These are phyloP conservation scores for Leucocoprinus leucothites DNA, from an alignment of 768 basidiomycete genomes.

Conservation along the genomic window DNA sequence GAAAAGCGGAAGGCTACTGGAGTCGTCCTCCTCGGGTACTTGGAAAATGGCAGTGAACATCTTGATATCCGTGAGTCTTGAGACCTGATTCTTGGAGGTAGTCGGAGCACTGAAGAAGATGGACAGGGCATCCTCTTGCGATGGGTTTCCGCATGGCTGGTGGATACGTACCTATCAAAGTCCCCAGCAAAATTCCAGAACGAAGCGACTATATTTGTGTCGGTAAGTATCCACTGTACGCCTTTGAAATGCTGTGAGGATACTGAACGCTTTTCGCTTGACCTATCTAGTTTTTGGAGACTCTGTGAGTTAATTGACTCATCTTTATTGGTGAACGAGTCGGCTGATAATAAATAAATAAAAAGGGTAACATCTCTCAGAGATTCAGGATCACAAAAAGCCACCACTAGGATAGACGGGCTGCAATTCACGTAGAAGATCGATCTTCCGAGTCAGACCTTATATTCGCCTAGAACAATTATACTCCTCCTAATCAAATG, in stretches of 20 bases:
- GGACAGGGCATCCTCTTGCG: slow-evolving; percentile 41
- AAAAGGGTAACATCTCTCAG: slow-evolving; percentile 28
- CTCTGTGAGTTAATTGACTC: slow-evolving; percentile 34
- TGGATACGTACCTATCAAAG: slow-evolving; percentile 35
- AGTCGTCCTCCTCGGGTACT: slow-evolving; percentile 43
- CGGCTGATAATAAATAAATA: not conserved
- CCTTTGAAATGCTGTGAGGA: not conserved
- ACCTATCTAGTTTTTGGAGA: slow-evolving; percentile 41
- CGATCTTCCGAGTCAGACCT: too few relatives aligned
- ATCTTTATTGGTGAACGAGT: slow-evolving; percentile 10
- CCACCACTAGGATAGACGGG: not conserved
- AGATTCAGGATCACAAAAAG: slow-evolving; percentile 23
- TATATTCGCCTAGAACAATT: too few relatives aligned
- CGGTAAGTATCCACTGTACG: slow-evolving; percentile 27
- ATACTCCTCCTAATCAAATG: too few relatives aligned
- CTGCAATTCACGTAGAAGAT: too few relatives aligned
- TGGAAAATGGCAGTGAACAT: slow-evolving; percentile 40
- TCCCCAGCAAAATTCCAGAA: slow-evolving; percentile 31
- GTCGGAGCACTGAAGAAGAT: not conserved
- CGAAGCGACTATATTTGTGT: slow-evolving; percentile 45
- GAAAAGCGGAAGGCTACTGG: slow-evolving; percentile 33
- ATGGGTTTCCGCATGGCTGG: slow-evolving; percentile 33
- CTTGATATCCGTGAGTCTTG: slow-evolving; percentile 42
- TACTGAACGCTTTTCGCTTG: too few relatives aligned
- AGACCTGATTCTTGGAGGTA: not conserved